Conservation (phyloP, 352 stramenopile genomes). For the Pythium guiyangense region DNA sequence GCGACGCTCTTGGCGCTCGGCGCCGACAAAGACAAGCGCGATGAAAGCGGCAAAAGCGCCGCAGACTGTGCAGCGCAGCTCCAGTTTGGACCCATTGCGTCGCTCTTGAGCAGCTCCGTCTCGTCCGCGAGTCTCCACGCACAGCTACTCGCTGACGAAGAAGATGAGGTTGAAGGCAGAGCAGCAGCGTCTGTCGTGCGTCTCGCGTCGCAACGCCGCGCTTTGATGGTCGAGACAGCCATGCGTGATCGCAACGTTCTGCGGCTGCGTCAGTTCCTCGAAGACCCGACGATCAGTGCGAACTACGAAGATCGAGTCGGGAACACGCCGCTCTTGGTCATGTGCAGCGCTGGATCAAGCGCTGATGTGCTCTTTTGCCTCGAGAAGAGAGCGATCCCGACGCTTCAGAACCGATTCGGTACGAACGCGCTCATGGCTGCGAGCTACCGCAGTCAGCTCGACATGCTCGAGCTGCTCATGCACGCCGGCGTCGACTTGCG, state of each 20-base stretch:
- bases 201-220: constrained; percentile 11
- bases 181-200: constrained; percentile 5
- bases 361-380: constrained; percentile 36
- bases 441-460: constrained; percentile 31
- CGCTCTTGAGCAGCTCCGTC: constrained; percentile 24
- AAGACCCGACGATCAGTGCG: constrained; percentile 27
- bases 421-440: constrained; percentile 41
- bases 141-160: constrained; percentile 37
- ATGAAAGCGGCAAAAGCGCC: constrained; percentile 23
- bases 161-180: constrained; percentile 14
- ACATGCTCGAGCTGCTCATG: constrained; percentile 36
- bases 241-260: constrained; percentile 26
- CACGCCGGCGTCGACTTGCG: constrained; percentile 25
- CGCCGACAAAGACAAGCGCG: constrained; percentile 21
- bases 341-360: constrained; percentile 19
- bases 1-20: constrained; percentile 37
- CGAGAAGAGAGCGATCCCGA: constrained; percentile 29
- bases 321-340: constrained; percentile 38
- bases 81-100: constrained; percentile 20
- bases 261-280: constrained; percentile 26
- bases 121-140: constrained; percentile 19
- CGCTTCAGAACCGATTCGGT: constrained; percentile 42
- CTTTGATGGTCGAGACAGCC: constrained; percentile 28
- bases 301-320: constrained; percentile 45
- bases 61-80: constrained; percentile 34